Base-by-base conservation (phyloP, 345 rosid species). In the Populus simonii region DNA sequence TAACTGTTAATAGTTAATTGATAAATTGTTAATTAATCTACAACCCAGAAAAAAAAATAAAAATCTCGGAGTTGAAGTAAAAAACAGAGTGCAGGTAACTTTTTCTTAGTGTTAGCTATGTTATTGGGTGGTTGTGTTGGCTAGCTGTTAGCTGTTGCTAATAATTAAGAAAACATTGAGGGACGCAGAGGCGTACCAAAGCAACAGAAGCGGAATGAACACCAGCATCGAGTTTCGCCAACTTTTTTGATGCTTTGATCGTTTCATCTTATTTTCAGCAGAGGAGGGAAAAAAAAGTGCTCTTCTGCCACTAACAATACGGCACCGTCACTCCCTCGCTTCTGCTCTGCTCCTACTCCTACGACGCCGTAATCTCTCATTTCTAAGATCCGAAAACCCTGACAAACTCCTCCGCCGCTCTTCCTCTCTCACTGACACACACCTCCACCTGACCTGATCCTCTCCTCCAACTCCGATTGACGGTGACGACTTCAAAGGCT, bases 401-500 rank as follows among this genome's bases (percentile, higher is more conserved):
- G 80, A 31, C 22, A 66, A 25, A 66, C 61, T 80, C 18, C 83
- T 80, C 36, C 85, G 86, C 70, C 80, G 84, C 85, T 76, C 86
- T 57, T 83, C 94, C 77, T 85, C 92, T 27, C 57, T 76, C 73
- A 20, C 86, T 29, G 81, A 82, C 47, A 39, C 71, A 5, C 73
- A 36, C 81, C 82, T 31, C 8, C 41, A 76, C 70, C 74, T 86
- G 79, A 88, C 96, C 53, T 92, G 96, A 94, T 71, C 79, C 67
- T 81, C 90, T 76, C 83, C 87, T 23, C 25, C 79, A 59, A 69
- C 83, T 88, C 31, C 74, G 70, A 4, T 67, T 55, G 70, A 16
- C 27, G 66, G 39, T 41, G 80, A 84, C 33, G 76, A 71, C 45
- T 90, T 66, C 70, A 92, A 90, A 57, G 94, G 91, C 5, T 95